Percentiles rank a stretch among this genome's conserved stretches.
Conservation (phyloP, 768 basidiomycete species). For the Calvatia gigantea region DNA sequence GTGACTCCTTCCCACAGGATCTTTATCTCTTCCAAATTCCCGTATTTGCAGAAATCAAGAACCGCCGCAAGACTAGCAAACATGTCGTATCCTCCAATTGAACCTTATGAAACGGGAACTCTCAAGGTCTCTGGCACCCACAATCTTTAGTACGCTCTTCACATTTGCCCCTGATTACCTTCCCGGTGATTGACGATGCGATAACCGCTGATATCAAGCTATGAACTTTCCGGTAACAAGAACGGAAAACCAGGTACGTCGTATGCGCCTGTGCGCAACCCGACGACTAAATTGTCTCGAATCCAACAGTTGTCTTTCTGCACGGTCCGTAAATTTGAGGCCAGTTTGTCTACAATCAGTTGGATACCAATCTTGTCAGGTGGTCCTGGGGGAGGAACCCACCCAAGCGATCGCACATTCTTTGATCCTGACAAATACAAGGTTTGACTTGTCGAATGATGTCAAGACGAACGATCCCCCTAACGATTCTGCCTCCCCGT, state of each 20-base stretch:
- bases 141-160: slow-evolving; percentile 57
- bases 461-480: background rate
- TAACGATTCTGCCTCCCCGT: background rate
- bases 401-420: slow-evolving; percentile 66
- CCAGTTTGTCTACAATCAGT: background rate
- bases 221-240: slow-evolving; percentile 77
- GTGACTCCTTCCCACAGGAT: background rate
- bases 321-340: slow-evolving; percentile 46
- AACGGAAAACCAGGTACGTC: slow-evolving; percentile 66
- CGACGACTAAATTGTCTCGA: background rate
- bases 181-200: slow-evolving; percentile 4
- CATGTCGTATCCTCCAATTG: slow-evolving; percentile 61
- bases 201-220: slow-evolving; percentile 41
- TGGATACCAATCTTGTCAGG: slow-evolving; percentile 32
- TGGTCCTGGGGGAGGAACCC: slow-evolving; percentile 79
- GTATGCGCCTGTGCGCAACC: background rate
- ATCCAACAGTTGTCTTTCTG: slow-evolving; percentile 63
- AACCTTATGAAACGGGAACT: slow-evolving; percentile 60
- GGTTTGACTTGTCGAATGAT: slow-evolving; percentile 36
- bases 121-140: slow-evolving; percentile 76
- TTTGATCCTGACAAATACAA: slow-evolving; percentile 88
- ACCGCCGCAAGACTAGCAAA: background rate
- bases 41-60: background rate
- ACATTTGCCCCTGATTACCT: background rate
- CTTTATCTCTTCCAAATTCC: background rate